A percentile compares a stretch with the other conserved stretches of the same genome.
Conservation (phyloP, 2,329 filamentous ascomycete genomes). For the Elsinoe arachidis region DNA sequence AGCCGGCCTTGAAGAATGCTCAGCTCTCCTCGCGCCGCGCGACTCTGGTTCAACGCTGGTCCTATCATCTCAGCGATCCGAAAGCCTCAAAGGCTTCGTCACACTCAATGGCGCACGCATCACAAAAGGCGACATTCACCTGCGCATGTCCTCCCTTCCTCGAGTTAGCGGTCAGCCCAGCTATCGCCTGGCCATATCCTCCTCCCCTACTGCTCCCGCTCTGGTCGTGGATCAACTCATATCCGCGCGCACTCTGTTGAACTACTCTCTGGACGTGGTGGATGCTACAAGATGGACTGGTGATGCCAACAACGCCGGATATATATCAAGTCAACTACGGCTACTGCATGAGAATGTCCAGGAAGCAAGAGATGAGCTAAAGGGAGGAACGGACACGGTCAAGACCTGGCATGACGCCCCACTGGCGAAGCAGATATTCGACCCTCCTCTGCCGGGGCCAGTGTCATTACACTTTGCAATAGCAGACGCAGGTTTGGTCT, state of each 20-base stretch:
- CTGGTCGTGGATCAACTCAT: slow-evolving; percentile 62
- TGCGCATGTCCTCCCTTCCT: slow-evolving; percentile 63
- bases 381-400: slow-evolving; percentile 44
- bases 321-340: slow-evolving; percentile 50
- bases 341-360: slow-evolving; percentile 53
- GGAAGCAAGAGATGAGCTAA: slow-evolving; percentile 52
- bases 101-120: slow-evolving; percentile 85
- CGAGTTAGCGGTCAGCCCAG: slow-evolving; percentile 43
- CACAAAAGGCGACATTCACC: slow-evolving; percentile 74
- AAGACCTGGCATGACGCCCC: slow-evolving; percentile 49
- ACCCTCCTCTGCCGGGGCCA: slow-evolving; percentile 53
- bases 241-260: slow-evolving; percentile 66
- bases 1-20: slow-evolving; percentile 77
- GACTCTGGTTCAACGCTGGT: slow-evolving; percentile 84
- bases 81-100: slow-evolving; percentile 84
- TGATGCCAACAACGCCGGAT: slow-evolving; percentile 50
- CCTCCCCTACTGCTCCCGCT: slow-evolving; percentile 45
- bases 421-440: slow-evolving; percentile 47
- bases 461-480: slow-evolving; percentile 62
- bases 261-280: slow-evolving; percentile 73
- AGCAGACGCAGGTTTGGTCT: slow-evolving; percentile 46
- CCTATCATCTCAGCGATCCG: slow-evolving; percentile 75
- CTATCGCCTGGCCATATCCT: slow-evolving; percentile 46
- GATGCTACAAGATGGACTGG: slow-evolving; percentile 67
- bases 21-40: slow-evolving; percentile 71